phyloP scores from a whole-genome alignment of 140 eudicot genomes.

The Stevia rebaudiana region DNA sequence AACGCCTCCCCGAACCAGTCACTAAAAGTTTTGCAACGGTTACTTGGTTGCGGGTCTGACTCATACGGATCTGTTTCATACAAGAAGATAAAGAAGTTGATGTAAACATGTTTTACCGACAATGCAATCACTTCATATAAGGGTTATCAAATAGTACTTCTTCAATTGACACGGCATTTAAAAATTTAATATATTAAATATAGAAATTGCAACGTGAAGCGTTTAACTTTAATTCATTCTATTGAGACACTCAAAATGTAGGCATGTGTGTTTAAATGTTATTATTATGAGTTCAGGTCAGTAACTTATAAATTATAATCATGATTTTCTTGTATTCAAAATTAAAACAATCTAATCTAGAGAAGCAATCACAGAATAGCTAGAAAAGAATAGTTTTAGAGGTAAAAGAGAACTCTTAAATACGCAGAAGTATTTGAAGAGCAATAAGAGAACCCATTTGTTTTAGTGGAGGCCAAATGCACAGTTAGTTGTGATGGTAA shows the following conservation, averaged over 20 bases:
- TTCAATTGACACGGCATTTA: background rate
- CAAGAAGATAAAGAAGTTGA: conserved; percentile 2
- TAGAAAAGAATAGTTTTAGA: too few species aligned
- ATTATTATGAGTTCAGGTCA: background rate
- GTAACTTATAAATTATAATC: background rate
- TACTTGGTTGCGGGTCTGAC: conserved; percentile 32
- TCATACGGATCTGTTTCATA: conserved; percentile 44
- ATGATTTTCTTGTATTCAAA: background rate
- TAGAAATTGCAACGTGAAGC: background rate
- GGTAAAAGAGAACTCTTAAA: background rate
- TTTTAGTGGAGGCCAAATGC: too few species aligned
- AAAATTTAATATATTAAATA: background rate
- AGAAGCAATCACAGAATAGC: background rate
- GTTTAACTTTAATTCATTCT: background rate
- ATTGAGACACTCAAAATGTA: background rate
- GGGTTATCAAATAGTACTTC: conserved; percentile 1
- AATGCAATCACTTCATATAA: background rate
- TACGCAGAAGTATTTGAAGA: background rate
- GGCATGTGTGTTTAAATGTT: background rate
- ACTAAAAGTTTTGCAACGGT: conserved; percentile 47
- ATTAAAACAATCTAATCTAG: background rate
- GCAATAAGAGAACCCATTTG: background rate
- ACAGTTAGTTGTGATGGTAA: too few species aligned
- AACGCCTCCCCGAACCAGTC: conserved; percentile 68
- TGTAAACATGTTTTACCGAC: background rate